Evolutionary conservation across 164 flowering plant species (phyloP).

Genomic region (Nelumbo lutea): DNA sequence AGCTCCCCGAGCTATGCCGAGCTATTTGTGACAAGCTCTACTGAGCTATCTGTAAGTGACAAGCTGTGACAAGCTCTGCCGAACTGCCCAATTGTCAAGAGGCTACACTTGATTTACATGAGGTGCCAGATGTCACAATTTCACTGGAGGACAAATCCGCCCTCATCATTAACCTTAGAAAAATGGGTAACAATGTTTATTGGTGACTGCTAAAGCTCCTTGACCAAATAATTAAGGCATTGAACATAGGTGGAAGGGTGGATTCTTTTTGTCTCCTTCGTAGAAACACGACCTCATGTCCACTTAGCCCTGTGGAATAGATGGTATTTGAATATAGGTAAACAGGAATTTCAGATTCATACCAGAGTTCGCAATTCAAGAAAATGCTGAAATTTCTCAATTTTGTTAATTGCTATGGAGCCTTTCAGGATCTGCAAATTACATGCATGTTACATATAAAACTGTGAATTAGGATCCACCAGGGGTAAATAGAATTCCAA

Average conservation of each 20-base stretch:
- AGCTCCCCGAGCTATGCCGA: too few relatives aligned
- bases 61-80: too few relatives aligned
- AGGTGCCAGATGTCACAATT: too few relatives aligned
- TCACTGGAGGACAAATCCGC: too few relatives aligned
- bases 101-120: too few relatives aligned
- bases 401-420: constrained; percentile 14
- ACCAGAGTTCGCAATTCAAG: constrained; percentile 14
- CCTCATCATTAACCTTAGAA: neutral
- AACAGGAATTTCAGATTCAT: neutral
- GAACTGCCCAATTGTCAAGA: too few relatives aligned
- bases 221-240: constrained; percentile 31
- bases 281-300: constrained; percentile 3
- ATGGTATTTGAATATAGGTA: neutral
- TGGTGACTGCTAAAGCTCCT: constrained; percentile 9
- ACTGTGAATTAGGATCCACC: constrained; percentile 1
- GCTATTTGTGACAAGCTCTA: too few relatives aligned
- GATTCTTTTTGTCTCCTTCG: constrained; percentile 18
- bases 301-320: neutral
- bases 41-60: too few relatives aligned
- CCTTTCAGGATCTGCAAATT: constrained; percentile 34
- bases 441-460: constrained; percentile 18
- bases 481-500: constrained; percentile 7
- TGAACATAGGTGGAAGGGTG: constrained; percentile 42
- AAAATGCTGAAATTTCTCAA: constrained; percentile 27
- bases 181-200: constrained; percentile 9